These are phyloP conservation scores for Venturia oleaginea DNA, from an alignment of 2,329 filamentous ascomycete species.

Conservation along the genomic window DNA sequence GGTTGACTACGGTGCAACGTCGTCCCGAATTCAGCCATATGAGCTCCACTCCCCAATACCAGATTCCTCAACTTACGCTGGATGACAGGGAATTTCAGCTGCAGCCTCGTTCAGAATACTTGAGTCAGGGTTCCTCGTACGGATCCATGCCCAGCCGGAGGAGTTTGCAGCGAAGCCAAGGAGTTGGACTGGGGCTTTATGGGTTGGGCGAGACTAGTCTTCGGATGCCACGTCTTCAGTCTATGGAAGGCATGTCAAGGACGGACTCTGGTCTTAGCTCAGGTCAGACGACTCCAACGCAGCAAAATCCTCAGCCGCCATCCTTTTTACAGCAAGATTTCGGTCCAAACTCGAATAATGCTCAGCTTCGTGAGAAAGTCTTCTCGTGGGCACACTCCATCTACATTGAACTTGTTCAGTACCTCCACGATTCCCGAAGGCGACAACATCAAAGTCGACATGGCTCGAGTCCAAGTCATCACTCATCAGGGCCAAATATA, in stretches of 20 bases:
- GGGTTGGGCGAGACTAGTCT: background rate
- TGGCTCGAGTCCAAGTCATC: constrained; percentile 11
- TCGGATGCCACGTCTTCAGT: background rate
- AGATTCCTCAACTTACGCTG: background rate
- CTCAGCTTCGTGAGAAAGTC: constrained; percentile 34
- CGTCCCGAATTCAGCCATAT: background rate
- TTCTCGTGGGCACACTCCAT: constrained; percentile 39
- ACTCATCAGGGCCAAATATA: constrained; percentile 45
- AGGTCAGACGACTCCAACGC: constrained; percentile 9
- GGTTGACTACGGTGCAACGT: background rate
- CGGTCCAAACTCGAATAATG: constrained; percentile 33
- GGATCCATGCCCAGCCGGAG: background rate
- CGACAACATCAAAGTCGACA: constrained; percentile 3
- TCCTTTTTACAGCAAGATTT: constrained; percentile 24
- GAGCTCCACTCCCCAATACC: background rate
- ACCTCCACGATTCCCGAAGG: constrained; percentile 37
- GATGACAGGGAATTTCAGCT: background rate
- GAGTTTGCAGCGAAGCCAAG: background rate
- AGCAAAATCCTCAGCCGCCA: constrained; percentile 1
- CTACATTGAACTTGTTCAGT: constrained; percentile 40
- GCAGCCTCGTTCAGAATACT: background rate
- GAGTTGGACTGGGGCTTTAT: background rate
- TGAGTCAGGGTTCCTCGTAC: background rate
- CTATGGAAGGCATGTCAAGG: background rate
- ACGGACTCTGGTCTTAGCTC: constrained; percentile 10